phyloP scores from a whole-genome alignment of 306 rosid genomes.

The Elaeagnus macrophylla region DNA sequence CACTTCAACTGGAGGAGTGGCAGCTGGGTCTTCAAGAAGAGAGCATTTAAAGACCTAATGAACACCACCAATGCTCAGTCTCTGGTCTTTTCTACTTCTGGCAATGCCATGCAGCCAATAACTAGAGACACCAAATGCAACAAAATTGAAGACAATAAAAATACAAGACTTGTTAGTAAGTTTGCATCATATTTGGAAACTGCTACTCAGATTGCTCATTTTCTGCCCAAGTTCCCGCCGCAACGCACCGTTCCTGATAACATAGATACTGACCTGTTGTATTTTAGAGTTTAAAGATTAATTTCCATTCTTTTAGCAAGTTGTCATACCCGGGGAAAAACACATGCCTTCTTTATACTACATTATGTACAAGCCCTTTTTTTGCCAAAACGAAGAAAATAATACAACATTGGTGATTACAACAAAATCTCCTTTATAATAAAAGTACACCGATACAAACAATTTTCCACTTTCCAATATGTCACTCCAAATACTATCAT shows the following conservation, averaged over 20 bases:
- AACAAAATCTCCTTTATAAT: too few species aligned
- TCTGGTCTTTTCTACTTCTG: too few species aligned
- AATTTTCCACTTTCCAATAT: too few species aligned
- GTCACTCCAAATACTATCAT: too few species aligned
- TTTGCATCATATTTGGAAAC: slow-evolving; percentile 28
- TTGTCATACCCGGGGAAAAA: too few species aligned
- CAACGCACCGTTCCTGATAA: slow-evolving; percentile 31
- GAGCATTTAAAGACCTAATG: slow-evolving; percentile 17
- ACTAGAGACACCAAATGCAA: slow-evolving; percentile 18
- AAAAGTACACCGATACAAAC: too few species aligned
- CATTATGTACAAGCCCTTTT: too few species aligned
- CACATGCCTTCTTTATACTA: background rate
- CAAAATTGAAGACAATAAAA: slow-evolving; percentile 13
- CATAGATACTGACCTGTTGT: slow-evolving; percentile 25
- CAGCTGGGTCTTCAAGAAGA: slow-evolving; percentile 47
- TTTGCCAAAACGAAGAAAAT: too few species aligned
- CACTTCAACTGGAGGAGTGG: slow-evolving; percentile 48
- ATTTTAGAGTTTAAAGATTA: slow-evolving; percentile 41
- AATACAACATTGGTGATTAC: too few species aligned
- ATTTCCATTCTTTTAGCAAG: too few species aligned
- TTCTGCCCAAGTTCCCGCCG: slow-evolving; percentile 55
- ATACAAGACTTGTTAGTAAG: slow-evolving; percentile 11
- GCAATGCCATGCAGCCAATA: background rate
- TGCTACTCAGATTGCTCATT: slow-evolving; percentile 38
- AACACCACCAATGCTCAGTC: slow-evolving; percentile 8